Base-by-base conservation (phyloP, 2,329 filamentous ascomycete species). In the Ceratocystis papillata region DNA sequence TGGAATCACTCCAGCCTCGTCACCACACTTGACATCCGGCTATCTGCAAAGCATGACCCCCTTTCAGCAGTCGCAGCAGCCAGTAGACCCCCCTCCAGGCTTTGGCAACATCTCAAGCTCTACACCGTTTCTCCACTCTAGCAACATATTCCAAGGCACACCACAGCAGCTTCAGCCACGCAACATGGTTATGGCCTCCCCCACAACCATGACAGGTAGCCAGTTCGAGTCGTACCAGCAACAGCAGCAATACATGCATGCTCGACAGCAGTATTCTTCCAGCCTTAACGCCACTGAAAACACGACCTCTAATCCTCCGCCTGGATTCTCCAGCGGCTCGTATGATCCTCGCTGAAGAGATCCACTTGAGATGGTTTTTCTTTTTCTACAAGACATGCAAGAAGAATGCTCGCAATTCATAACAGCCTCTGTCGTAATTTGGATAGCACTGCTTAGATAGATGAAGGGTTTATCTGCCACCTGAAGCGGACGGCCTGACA, bases 31-130 rank as follows among this genome's bases (percentile, higher is more conserved):
- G 62, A 15, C 46, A 17, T 64, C 62, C 20, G 46, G 44, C 46
- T 65, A 65, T 33, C 53, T 65, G 17, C 55, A 65, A 22, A 65
- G 64, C 22, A 48, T 65, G n/a, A 53, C 64, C n/a, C 64, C 64
- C 7, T 61, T 65, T 15, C 64, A 61, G 37, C 64, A 65, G 44
- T 17, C 41, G 3, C 55, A 60, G 37, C 55, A 44, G 4, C 41
- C 44, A n/a, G 37, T 53, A 45, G 57, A 61, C 12, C 64, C 64
- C 28, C 64, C 64, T 4, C 64, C 64, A 20, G 55, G 64, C 22
- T 65, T 65, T 41, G 45, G n/a, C 3, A 25, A n/a, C 45, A 57
- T 37, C 15, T 48, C 45, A 20, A 59, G 53, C 17, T 22, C 41
- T n/a, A 30, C 64, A 12, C 25, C 30, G 28, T 61, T 61, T n/a